These are phyloP conservation scores for Paecilomyces niveus DNA, from an alignment of 2,329 filamentous ascomycete genomes.

Conservation along the genomic window DNA sequence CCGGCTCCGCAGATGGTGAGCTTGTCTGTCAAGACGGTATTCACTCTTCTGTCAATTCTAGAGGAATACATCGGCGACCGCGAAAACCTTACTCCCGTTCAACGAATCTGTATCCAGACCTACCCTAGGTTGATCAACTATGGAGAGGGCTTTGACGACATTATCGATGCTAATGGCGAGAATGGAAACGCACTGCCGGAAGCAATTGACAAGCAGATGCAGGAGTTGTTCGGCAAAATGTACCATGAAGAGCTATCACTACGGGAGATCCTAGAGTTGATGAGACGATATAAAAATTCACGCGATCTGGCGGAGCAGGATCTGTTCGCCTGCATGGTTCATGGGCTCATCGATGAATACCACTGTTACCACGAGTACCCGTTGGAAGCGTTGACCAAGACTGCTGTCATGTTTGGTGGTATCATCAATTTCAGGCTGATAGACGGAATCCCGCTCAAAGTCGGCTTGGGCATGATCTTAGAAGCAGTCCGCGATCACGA, in stretches of 20 bases:
- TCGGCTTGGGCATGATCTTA: conserved; percentile 95
- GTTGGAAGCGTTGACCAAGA: conserved; percentile 89
- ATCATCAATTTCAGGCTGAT: conserved; percentile 93
- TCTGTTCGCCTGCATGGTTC: conserved; percentile 96
- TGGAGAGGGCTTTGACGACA: conserved; percentile 81
- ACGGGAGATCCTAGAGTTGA: conserved; percentile 72
- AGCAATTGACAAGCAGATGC: conserved; percentile 83
- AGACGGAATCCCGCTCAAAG: conserved; percentile 80
- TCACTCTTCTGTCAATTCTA: conserved; percentile 69
- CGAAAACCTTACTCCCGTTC: conserved; percentile 69
- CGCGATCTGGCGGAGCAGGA: conserved; percentile 80
- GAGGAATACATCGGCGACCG: conserved; percentile 56
- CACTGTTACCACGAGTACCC: conserved; percentile 93
- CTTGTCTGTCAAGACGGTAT: conserved; percentile 78
- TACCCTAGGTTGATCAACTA: conserved; percentile 97
- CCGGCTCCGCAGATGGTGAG: conserved; percentile 62
- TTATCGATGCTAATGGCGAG: conserved; percentile 78
- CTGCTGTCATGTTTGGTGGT: conserved; percentile 90
- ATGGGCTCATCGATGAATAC: conserved; percentile 95
- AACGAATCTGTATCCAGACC: conserved; percentile 80
- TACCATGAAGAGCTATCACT: conserved; percentile 87
- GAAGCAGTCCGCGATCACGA: conserved; percentile 84
- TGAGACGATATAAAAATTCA: conserved; percentile 84
- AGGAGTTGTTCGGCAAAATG: conserved; percentile 97
- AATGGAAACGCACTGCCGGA: conserved; percentile 73